A percentile compares a stretch with the other conserved stretches of the same genome.
Evolutionary conservation across 495 filamentous ascomycete species (phyloP).

Genomic region (Neurospora sp.): DNA sequence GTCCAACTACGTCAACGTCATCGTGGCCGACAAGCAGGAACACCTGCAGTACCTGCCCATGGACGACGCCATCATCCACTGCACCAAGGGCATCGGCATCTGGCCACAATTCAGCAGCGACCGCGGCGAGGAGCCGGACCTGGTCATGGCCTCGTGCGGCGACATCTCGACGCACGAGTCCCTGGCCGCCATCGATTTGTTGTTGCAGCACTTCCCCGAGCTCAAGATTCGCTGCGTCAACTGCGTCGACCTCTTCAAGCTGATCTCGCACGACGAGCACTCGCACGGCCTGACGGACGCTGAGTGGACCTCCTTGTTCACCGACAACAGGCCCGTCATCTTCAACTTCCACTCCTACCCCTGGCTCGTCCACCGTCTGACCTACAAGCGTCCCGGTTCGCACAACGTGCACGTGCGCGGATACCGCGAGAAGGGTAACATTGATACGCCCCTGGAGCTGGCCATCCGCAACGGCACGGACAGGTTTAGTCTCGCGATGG

Average conservation of each 20-base stretch:
- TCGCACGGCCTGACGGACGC: slow-evolving; percentile 54
- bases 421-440: slow-evolving; percentile 70
- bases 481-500: slow-evolving; percentile 59
- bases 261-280: slow-evolving; percentile 53
- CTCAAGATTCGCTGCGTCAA: slow-evolving; percentile 67
- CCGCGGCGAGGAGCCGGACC: slow-evolving; percentile 49
- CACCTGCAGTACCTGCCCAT: slow-evolving; percentile 62
- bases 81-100: slow-evolving; percentile 54
- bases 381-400: slow-evolving; percentile 55
- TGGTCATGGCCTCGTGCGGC: slow-evolving; percentile 62
- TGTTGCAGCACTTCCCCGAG: slow-evolving; percentile 51
- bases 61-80: slow-evolving; percentile 57
- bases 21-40: slow-evolving; percentile 66
- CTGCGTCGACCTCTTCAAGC: slow-evolving; percentile 64
- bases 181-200: slow-evolving; percentile 54
- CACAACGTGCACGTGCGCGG: slow-evolving; percentile 58
- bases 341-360: slow-evolving; percentile 77
- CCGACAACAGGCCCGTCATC: slow-evolving; percentile 53
- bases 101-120: slow-evolving; percentile 44
- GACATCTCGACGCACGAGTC: slow-evolving; percentile 62
- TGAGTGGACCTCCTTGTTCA: slow-evolving; percentile 58
- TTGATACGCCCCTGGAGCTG: slow-evolving; percentile 63
- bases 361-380: slow-evolving; percentile 62
- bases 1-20: slow-evolving; percentile 65
- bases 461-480: slow-evolving; percentile 63